phyloP scores from a whole-genome alignment of 257 asterid genomes.

The Fraxinus excelsior region DNA sequence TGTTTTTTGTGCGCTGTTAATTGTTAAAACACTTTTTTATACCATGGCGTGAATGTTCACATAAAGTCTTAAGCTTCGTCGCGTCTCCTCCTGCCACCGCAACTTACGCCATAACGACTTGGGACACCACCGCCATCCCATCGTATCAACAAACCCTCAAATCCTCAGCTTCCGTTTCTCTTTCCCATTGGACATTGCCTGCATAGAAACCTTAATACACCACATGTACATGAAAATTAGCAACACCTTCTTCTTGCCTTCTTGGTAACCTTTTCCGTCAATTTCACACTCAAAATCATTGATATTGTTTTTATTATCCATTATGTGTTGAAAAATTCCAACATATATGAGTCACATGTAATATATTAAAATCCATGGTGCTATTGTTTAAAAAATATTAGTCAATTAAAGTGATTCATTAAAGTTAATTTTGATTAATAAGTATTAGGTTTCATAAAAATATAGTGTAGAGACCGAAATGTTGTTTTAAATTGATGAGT shows the following conservation, averaged over 20 bases:
- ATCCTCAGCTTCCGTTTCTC: background rate
- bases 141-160: background rate
- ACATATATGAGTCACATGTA: too few species aligned
- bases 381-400: too few species aligned
- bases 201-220: background rate
- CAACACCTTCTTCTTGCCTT: background rate
- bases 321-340: too few species aligned
- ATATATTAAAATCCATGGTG: too few species aligned
- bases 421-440: too few species aligned
- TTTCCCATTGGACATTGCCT: background rate
- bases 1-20: too few species aligned
- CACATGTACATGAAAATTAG: background rate
- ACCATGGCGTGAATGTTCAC: background rate
- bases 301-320: background rate
- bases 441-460: too few species aligned
- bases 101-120: background rate
- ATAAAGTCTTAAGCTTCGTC: background rate
- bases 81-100: background rate
- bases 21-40: background rate
- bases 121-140: background rate
- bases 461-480: too few species aligned
- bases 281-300: background rate
- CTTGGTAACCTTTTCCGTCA: background rate
- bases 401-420: too few species aligned
- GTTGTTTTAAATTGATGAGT: too few species aligned